A percentile compares a stretch with the other conserved stretches of the same genome.
These are phyloP conservation scores for Mycoemilia scoparia DNA, from an alignment of 192 early-diverging fungal species.

Conservation along the genomic window DNA sequence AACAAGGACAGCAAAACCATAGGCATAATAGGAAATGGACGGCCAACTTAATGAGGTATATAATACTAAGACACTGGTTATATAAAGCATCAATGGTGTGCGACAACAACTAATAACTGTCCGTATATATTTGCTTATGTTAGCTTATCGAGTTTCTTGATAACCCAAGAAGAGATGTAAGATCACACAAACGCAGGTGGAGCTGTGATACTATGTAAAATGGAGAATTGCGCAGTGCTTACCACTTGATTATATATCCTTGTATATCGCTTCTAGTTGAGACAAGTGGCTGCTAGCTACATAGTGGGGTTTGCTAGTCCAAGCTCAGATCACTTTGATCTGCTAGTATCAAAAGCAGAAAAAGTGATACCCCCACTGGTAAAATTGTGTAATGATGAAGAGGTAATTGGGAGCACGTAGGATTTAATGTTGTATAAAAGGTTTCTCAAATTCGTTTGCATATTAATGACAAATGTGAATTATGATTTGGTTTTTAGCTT, in stretches of 20 bases:
- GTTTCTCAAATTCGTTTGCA: no score
- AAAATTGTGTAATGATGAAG: conserved; percentile 43
- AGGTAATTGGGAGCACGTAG: conserved; percentile 17
- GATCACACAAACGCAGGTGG: conserved; percentile 8
- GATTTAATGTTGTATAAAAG: not conserved
- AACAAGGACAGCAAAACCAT: no score
- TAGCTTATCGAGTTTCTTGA: conserved; percentile 54
- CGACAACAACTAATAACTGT: not conserved
- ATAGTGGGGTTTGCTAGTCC: conserved; percentile 47
- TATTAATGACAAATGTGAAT: no score
- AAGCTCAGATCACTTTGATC: conserved; percentile 35
- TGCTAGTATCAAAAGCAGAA: conserved; percentile 39
- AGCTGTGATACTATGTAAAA: not conserved
- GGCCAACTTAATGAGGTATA: not conserved
- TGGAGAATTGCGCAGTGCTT: not conserved
- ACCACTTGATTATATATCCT: not conserved
- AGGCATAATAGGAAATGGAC: not conserved
- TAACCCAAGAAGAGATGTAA: conserved; percentile 55
- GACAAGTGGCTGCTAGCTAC: conserved; percentile 63
- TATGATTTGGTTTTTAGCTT: conserved; percentile 26
- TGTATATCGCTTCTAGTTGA: no score
- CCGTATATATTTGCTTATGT: not conserved
- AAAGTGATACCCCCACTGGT: conserved; percentile 48
- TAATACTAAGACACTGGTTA: not conserved
- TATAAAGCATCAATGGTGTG: not conserved